Evolutionary conservation across 2,329 filamentous ascomycete species (phyloP).

Genomic region (Calonectria pteridis): DNA sequence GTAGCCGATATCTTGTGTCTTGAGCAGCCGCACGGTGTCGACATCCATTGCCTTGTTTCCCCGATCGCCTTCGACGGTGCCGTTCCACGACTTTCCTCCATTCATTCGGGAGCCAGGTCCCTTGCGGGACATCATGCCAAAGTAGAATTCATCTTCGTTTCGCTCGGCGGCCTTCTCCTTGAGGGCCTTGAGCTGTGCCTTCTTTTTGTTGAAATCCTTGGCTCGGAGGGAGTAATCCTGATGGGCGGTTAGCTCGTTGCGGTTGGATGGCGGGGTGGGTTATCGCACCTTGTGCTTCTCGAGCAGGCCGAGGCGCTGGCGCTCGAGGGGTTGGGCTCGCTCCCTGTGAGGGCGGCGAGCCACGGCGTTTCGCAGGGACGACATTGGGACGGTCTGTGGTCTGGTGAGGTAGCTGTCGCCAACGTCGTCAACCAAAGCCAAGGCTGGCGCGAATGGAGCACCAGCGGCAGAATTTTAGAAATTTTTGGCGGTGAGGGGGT

Average conservation of each 20-base stretch:
- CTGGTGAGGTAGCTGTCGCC: neutral
- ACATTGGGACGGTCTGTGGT: conserved; percentile 54
- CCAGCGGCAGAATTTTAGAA: conserved; percentile 51
- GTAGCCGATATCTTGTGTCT: conserved; percentile 78
- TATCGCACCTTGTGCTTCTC: conserved; percentile 88
- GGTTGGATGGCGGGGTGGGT: conserved; percentile 12
- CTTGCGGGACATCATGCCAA: conserved; percentile 74
- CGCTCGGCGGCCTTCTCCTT: conserved; percentile 72
- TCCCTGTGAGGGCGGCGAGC: conserved; percentile 90
- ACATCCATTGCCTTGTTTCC: conserved; percentile 67
- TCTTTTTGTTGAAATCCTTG: conserved; percentile 75
- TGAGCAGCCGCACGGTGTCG: conserved; percentile 72
- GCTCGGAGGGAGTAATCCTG: conserved; percentile 75
- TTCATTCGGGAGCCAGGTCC: conserved; percentile 65
- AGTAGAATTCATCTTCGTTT: conserved; percentile 82
- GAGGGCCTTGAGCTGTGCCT: conserved; percentile 69
- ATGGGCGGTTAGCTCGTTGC: conserved; percentile 21
- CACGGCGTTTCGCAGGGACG: conserved; percentile 73
- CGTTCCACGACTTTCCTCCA: conserved; percentile 65
- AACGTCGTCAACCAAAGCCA: neutral
- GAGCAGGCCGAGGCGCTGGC: conserved; percentile 88
- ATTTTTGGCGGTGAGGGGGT: conserved; percentile 53
- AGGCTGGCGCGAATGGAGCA: conserved; percentile 1
- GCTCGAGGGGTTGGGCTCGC: conserved; percentile 86
- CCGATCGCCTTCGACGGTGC: conserved; percentile 69